phyloP scores from a whole-genome alignment of 768 basidiomycete species.

The Nevesoporus exiguus region DNA sequence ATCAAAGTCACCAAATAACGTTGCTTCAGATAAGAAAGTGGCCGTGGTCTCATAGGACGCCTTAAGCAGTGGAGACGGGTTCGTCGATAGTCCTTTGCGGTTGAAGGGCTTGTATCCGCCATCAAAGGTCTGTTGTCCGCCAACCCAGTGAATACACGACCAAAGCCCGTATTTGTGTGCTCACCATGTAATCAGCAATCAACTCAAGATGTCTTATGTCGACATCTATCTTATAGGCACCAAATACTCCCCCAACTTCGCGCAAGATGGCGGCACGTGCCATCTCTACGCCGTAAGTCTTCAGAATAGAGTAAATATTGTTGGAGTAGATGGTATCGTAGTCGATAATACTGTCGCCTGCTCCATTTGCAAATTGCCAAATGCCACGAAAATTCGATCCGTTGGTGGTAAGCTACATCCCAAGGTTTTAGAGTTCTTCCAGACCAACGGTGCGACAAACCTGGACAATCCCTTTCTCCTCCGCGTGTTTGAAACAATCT shows the following conservation, averaged over 20 bases:
- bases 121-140: conserved; percentile 76
- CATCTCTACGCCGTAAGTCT: conserved; percentile 96
- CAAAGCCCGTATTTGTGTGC: conserved; percentile 22
- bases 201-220: conserved; percentile 91
- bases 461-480: conserved; percentile 50
- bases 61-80: conserved; percentile 93
- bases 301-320: conserved; percentile 88
- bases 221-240: conserved; percentile 93
- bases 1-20: conserved; percentile 93
- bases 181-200: conserved; percentile 99
- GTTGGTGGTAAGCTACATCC: conserved; percentile 71
- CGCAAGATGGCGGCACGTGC: conserved; percentile 86
- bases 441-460: conserved; percentile 30
- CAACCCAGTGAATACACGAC: background rate
- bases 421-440: background rate
- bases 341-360: conserved; percentile 61
- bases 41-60: conserved; percentile 98
- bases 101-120: conserved; percentile 99
- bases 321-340: conserved; percentile 86
- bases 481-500: conserved; percentile 68
- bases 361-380: conserved; percentile 67
- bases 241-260: conserved; percentile 91
- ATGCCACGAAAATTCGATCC: conserved; percentile 91
- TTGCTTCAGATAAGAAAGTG: conserved; percentile 90
- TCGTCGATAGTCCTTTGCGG: conserved; percentile 88